A percentile compares a stretch with the other conserved stretches of the same genome.
phyloP scores from a whole-genome alignment of 2,329 filamentous ascomycete genomes.

The Thielaviopsis euricoi region DNA sequence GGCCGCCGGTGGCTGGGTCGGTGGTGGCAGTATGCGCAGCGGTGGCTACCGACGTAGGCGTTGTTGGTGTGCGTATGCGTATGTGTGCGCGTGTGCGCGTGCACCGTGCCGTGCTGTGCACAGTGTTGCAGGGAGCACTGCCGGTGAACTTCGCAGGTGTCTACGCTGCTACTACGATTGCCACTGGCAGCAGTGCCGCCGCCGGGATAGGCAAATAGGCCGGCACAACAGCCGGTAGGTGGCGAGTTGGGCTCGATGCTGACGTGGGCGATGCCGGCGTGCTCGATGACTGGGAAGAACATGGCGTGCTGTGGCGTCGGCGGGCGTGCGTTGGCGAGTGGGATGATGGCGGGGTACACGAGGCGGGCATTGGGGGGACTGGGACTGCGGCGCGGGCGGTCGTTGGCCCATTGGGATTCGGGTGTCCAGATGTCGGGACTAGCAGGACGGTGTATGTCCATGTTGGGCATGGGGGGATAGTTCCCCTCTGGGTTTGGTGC shows the following conservation, averaged over 20 bases:
- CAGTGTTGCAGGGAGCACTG: not conserved
- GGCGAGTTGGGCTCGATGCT: not conserved
- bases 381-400: not conserved
- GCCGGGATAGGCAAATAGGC: not conserved
- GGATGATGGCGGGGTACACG: not conserved
- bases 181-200: too few species aligned
- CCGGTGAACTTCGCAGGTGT: too few species aligned
- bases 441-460: not conserved
- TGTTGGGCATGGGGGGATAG: constrained; percentile 2
- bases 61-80: not conserved
- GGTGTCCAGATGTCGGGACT: not conserved
- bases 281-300: not conserved
- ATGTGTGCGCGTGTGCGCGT: not conserved
- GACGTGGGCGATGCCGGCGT: not conserved
- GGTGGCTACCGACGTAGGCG: not conserved
- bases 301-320: not conserved
- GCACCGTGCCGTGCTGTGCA: not conserved
- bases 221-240: not conserved
- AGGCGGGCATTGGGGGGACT: not conserved
- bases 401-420: not conserved
- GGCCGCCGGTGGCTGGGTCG: too few species aligned
- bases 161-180: too few species aligned
- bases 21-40: not conserved
- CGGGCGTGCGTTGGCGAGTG: not conserved
- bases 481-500: not conserved